Conservation (phyloP, 1,284 basidiomycete genomes). For the Ceratorhiza oryzae-sativae region DNA sequence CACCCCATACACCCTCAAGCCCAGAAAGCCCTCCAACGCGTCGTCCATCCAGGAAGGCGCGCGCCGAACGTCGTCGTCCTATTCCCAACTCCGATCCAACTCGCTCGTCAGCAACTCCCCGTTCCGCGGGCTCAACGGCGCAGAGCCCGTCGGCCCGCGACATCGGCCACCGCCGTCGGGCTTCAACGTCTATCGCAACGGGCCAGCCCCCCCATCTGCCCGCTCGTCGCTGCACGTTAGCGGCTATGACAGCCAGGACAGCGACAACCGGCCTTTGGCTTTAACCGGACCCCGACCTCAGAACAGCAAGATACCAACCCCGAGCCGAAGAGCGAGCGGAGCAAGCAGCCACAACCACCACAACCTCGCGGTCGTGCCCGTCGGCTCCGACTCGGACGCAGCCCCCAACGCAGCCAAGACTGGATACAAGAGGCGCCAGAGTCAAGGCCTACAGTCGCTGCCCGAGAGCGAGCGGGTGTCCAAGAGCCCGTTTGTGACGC, state of each 20-base stretch:
- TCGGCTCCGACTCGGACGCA: constrained; percentile 24
- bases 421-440: constrained; percentile 73
- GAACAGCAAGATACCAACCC: constrained; percentile 40
- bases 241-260: constrained; percentile 4
- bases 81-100: constrained; percentile 80
- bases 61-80: constrained; percentile 78
- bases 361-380: neutral
- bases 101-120: constrained; percentile 89
- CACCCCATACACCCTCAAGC: constrained; percentile 30
- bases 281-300: constrained; percentile 30
- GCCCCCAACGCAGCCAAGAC: constrained; percentile 49
- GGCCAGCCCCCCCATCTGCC: constrained; percentile 17
- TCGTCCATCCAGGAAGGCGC: constrained; percentile 51
- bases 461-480: constrained; percentile 79
- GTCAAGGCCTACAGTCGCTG: constrained; percentile 75
- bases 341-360: constrained; percentile 19
- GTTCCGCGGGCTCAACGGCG: constrained; percentile 63
- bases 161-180: constrained; percentile 19
- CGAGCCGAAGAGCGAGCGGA: constrained; percentile 37
- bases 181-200: constrained; percentile 27
- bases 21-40: constrained; percentile 27
- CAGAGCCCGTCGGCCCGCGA: constrained; percentile 46
- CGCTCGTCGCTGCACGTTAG: constrained; percentile 28
- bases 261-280: constrained; percentile 5
- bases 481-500: constrained; percentile 79